Evolutionary conservation across 169 alveolate species (phyloP), one percentile per base, ranked within the genome.

Genomic region (Perkinsus marinus): DNA sequence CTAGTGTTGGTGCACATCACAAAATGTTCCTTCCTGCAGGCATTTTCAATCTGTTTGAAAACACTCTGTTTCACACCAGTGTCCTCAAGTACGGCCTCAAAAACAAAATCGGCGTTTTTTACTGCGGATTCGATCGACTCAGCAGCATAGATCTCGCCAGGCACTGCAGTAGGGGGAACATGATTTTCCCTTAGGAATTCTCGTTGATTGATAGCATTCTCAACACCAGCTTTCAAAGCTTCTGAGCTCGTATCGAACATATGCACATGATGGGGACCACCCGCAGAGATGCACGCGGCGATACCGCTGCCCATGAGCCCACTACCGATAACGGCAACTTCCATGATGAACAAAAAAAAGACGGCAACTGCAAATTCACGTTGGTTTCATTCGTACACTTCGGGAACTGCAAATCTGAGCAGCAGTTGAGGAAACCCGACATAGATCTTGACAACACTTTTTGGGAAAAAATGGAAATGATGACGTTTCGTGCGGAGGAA

Each of bases 1-100:
- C 91, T 89, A 68, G 91, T 89, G 91, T 89, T 89, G 91, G 91
- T 39, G 19, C 91, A 89, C 39, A 89, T 34, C 34, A 41, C 68
- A 16, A 89, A 39, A 10, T 39, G 22, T 89, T 41, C 91, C 68
- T 89, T 41, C 68, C 26, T 7, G 36, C 38, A 38, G 30, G 22
- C 36, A 10, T 16, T 38, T 37, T 39, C 91, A 39, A 89, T 39
- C 37, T 38, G 68, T 0, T 34, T 5, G 68, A 36, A 89, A 3
- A 39, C 68, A 7, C 37, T 39, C 39, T 41, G 46, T 39, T 89
- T 89, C 46, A 89, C 91, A 6, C 10, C 91, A 9, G 46, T 39
- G 68, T 89, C 91, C 30, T 89, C 91, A 34, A 89, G 7, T 2
- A 89, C 91, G 34, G 91, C 91, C 57, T 89, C 91, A 39, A 89